Base-by-base conservation (phyloP, 345 rosid genomes). In the Populus nigra region DNA sequence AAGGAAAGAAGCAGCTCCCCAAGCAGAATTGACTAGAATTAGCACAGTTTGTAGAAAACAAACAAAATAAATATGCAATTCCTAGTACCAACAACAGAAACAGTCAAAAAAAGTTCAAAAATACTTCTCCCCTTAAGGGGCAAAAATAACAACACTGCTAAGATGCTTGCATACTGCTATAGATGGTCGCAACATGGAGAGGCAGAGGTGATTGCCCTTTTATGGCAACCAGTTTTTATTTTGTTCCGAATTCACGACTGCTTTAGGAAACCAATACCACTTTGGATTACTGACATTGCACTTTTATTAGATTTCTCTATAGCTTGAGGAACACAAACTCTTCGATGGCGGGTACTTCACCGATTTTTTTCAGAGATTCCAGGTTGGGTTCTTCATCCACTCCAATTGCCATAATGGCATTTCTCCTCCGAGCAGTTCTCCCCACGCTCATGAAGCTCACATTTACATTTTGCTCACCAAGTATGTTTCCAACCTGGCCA, bases 391-490 rank as follows among this genome's bases (percentile, higher is more conserved):
- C 94, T 78, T 93, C 98, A 76, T 93, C 98, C 6, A 91, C 96
- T 5, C 96, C 98, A 11, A 93, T 93, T 0, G 96, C 98, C 98
- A 93, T 93, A 17, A 93, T 87, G 17, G 93, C 98, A 33, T 86
- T 87, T 73, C 85, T 90, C 86, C 88, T 83, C 63, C 81, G 80
- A 8, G 72, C 73, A 3, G 87, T 91, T 75, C 98, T 87, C 53
- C 91, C 96, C n/a, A 93, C 98, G 66, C 92, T 93, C 98, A 93
- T 93, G 67, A 93, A 93, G 84, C 77, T 93, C 77, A 93, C 96
- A 71, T 93, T 93, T 47, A 89, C 91, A 50, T 93, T 93, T 27
- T 83, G 85, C 80, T 88, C 80, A 0, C 88, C 98, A 3, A 91
- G 92, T 72, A 93, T 93, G 85, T 83, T 89, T 11, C 98, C 98